Evolutionary conservation across 75 land plant species (phyloP).

Genomic region (Azolla pinnata): DNA sequence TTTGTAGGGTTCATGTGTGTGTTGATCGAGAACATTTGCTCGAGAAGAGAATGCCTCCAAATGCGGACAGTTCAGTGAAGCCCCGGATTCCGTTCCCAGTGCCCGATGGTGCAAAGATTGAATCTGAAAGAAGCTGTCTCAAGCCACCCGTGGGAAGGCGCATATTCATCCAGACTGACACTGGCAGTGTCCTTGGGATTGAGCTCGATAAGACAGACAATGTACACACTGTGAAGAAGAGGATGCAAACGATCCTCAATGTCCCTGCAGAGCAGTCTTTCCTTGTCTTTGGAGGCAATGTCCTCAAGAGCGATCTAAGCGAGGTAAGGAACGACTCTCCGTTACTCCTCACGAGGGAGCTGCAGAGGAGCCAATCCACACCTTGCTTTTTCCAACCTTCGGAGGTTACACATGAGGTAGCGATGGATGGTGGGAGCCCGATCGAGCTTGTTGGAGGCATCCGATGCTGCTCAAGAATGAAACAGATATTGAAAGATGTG

Average conservation of each 20-base stretch:
- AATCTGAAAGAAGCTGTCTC: slow-evolving; percentile 16
- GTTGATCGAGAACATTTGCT: too few relatives aligned
- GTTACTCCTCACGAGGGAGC: slow-evolving; percentile 27
- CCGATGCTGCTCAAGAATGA: slow-evolving; percentile 21
- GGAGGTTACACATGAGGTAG: slow-evolving; percentile 23
- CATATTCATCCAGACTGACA: slow-evolving; percentile 57
- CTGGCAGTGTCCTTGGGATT: slow-evolving; percentile 56
- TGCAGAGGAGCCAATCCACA: slow-evolving; percentile 61
- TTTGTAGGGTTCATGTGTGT: too few relatives aligned
- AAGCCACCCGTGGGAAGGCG: slow-evolving; percentile 36
- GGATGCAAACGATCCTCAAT: slow-evolving; percentile 45
- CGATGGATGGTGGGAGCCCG: slow-evolving; percentile 29
- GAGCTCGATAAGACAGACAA: slow-evolving; percentile 55
- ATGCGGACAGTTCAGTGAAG: slow-evolving; percentile 43
- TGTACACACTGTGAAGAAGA: slow-evolving; percentile 57
- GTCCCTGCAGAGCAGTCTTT: slow-evolving; percentile 48
- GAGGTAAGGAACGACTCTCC: slow-evolving; percentile 41
- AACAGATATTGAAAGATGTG: slow-evolving; percentile 46
- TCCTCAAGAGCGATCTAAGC: slow-evolving; percentile 55
- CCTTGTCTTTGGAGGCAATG: slow-evolving; percentile 46
- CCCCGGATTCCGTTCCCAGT: slow-evolving; percentile 51
- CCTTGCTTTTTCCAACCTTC: slow-evolving; percentile 59
- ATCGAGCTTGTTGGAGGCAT: slow-evolving; percentile 60
- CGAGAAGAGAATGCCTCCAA: slow-evolving; percentile 44
- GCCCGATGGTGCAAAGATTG: slow-evolving; percentile 26